A percentile compares a stretch with the other conserved stretches of the same genome.
Conservation (phyloP, 2,329 filamentous ascomycete species). For the Ophiostoma populinum region DNA sequence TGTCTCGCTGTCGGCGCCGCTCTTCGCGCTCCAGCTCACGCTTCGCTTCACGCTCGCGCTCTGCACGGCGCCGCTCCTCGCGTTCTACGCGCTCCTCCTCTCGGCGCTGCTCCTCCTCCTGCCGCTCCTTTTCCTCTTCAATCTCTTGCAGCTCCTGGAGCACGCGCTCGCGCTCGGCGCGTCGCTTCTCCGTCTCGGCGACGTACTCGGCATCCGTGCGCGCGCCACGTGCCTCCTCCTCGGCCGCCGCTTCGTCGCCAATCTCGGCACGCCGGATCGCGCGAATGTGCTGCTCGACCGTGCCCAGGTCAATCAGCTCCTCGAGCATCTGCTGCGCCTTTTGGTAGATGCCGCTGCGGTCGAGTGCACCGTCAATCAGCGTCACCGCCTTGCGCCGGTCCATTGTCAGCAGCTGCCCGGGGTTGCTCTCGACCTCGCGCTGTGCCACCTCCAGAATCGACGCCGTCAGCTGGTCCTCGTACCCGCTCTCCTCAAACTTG, state of each 20-base stretch:
- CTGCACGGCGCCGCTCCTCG: slow-evolving; percentile 19
- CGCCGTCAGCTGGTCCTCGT: slow-evolving; percentile 48
- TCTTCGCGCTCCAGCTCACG: slow-evolving; percentile 25
- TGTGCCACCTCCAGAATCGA: slow-evolving; percentile 54
- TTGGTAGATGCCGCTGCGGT: slow-evolving; percentile 60
- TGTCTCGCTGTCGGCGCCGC: slow-evolving; percentile 18
- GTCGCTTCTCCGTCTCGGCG: slow-evolving; percentile 43
- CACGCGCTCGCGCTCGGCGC: slow-evolving; percentile 41
- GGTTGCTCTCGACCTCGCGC: slow-evolving; percentile 58
- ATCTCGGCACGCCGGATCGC: slow-evolving; percentile 50
- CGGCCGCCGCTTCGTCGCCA: slow-evolving; percentile 48
- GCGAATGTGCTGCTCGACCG: slow-evolving; percentile 53
- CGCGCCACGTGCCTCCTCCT: slow-evolving; percentile 45
- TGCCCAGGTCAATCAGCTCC: slow-evolving; percentile 46
- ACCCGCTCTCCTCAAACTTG: slow-evolving; percentile 54
- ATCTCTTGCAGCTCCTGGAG: slow-evolving; percentile 42
- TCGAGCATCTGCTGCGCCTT: slow-evolving; percentile 51
- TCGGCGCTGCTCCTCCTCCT: slow-evolving; percentile 20
- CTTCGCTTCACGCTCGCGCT: slow-evolving; percentile 20
- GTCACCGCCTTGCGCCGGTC: slow-evolving; percentile 58
- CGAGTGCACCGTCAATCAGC: slow-evolving; percentile 61
- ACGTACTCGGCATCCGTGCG: slow-evolving; percentile 63
- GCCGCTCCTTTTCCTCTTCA: slow-evolving; percentile 42
- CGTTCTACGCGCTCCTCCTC: slow-evolving; percentile 19
- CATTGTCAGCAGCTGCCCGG: slow-evolving; percentile 51